Base-by-base conservation (phyloP, 129 eudicot genomes). In the Solidago caesia region DNA sequence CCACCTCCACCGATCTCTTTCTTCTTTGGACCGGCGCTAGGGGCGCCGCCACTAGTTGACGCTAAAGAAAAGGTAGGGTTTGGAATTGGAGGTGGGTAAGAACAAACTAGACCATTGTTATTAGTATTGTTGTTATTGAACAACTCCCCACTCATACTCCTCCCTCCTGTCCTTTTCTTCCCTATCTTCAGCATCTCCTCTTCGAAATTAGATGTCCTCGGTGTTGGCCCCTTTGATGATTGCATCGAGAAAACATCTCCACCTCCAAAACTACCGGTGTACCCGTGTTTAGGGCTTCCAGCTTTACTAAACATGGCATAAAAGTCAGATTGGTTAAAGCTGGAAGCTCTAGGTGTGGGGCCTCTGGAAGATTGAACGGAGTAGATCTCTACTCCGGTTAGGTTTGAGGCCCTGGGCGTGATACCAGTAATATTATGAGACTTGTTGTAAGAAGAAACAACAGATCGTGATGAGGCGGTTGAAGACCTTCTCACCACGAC, bases 301-400 rank as follows among this genome's bases (percentile, higher is more conserved):
- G 96, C 84, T 66, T 93, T 93, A 49, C 96, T 90, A 53, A 93
- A 93, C 98, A 93, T 90, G 39, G 96, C 97, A 43, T 88, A 93
- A 61, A 93, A 93, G 60, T 93, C 98, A 2, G 87, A 88, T 51
- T 93, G 97, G 76, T 93, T 93, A 41, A 93, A 93, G 70, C 98
- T 93, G 0, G 98, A 93, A 14, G 89, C 96, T 7, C 98, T 80
- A 0, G 98, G 98, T 6, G 97, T 93, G 2, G 98, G 98, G 70
- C 90, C 98, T 7, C 98, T 76, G 0, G 98, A 93, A 2, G 98
- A 90, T 63, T 93, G 98, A 10, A 88, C 92, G 4, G 97, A 90
- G 75, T 93, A 93, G 58, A 93, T 93, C 86, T 93, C 98, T 1
- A 90, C 98, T 7, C 97, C 98, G 0, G 98, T 93, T n/a, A 93